Conservation (phyloP, 2,329 filamentous ascomycete species). For the Raffaelea ambrosiae region DNA sequence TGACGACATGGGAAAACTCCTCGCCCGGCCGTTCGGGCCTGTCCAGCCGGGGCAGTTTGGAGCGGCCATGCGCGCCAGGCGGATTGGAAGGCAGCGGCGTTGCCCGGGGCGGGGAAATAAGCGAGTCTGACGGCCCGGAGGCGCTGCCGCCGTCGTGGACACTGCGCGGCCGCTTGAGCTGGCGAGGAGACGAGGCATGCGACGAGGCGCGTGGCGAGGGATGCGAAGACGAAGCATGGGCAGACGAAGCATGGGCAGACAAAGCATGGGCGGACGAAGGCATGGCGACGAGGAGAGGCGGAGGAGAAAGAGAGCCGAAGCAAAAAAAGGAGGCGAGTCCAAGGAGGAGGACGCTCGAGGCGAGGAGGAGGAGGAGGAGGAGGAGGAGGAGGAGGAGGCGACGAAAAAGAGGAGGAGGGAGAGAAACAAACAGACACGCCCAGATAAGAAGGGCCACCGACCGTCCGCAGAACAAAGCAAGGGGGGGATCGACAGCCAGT, state of each 20-base stretch:
- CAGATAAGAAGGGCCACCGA: too few relatives aligned
- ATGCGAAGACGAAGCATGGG: neutral
- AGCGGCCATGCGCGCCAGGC: neutral
- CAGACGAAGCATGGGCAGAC: neutral
- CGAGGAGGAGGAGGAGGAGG: neutral
- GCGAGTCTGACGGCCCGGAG: too few relatives aligned
- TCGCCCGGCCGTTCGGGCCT: constrained; percentile 34
- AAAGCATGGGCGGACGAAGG: neutral
- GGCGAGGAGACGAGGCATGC: neutral
- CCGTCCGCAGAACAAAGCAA: too few relatives aligned
- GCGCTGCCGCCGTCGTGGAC: neutral
- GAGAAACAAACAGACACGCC: too few relatives aligned
- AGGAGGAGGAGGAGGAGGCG: too few relatives aligned
- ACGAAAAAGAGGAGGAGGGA: too few relatives aligned
- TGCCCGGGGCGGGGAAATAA: neutral
- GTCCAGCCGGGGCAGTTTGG: constrained; percentile 42
- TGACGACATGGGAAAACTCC: constrained; percentile 48
- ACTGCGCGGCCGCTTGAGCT: neutral
- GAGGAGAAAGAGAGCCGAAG: too few relatives aligned
- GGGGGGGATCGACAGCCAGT: too few relatives aligned
- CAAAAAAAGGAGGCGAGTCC: too few relatives aligned
- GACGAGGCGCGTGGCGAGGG: neutral
- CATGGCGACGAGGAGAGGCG: neutral
- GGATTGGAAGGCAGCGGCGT: neutral
- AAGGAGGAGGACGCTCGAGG: too few relatives aligned